Conservation (phyloP, 177 flowering plant genomes). For the Vitis hybrid region DNA sequence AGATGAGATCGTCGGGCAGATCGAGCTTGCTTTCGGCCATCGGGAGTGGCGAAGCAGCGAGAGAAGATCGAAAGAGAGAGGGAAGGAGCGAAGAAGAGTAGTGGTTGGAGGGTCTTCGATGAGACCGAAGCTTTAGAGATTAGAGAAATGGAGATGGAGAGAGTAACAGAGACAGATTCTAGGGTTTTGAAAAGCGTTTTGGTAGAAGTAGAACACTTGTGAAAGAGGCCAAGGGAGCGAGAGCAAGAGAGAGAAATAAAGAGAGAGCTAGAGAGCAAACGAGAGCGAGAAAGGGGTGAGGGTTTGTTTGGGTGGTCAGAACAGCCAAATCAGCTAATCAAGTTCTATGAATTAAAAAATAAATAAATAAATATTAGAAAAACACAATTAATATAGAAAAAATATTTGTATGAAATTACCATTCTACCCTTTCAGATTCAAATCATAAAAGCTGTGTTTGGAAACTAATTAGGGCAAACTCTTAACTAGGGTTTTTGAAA, state of each 20-base stretch:
- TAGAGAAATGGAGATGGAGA: neutral
- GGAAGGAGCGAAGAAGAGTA: conserved; percentile 4
- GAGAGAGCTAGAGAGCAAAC: neutral
- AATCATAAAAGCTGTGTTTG: no score
- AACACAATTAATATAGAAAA: no score
- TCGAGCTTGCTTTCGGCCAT: conserved; percentile 66
- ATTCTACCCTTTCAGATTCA: no score
- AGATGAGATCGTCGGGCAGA: conserved; percentile 68
- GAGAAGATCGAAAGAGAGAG: conserved; percentile 1
- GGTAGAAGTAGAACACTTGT: no score
- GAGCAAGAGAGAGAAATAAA: conserved; percentile 5
- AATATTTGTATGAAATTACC: no score
- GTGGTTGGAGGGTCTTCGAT: neutral
- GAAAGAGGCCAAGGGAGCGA: conserved; percentile 1
- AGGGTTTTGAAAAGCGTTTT: conserved; percentile 3
- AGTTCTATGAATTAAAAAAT: neutral
- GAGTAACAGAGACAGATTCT: neutral
- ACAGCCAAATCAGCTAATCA: conserved; percentile 24
- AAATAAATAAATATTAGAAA: no score
- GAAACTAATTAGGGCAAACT: no score
- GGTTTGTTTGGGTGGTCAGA: conserved; percentile 46
- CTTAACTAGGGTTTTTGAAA: no score
- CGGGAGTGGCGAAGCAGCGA: neutral
- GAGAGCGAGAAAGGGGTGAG: conserved; percentile 23
- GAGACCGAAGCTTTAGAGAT: neutral